Evolutionary conservation across 257 asterid genomes (phyloP).

Genomic region (Rubia yunnanensis): DNA sequence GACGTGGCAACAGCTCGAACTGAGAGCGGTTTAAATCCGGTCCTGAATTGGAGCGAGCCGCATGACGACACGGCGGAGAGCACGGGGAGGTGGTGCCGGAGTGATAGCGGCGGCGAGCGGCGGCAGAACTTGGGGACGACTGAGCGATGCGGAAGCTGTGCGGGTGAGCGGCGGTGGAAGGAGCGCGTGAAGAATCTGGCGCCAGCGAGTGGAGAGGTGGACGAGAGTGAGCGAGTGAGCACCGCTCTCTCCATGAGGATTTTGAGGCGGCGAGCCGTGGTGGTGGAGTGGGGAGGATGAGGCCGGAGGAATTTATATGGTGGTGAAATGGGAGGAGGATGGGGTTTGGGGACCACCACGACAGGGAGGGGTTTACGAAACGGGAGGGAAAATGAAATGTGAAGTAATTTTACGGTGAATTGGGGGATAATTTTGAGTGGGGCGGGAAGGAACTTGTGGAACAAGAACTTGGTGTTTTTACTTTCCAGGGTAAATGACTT

Average conservation of each 20-base stretch:
- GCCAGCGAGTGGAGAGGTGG: slow-evolving; percentile 46
- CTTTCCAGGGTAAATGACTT: background rate
- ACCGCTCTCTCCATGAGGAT: slow-evolving; percentile 70
- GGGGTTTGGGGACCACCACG: slow-evolving; percentile 3
- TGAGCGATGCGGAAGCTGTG: slow-evolving; percentile 49
- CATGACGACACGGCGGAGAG: slow-evolving; percentile 29
- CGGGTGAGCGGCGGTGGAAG: slow-evolving; percentile 23
- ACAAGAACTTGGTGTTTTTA: background rate
- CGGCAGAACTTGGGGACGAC: slow-evolving; percentile 28
- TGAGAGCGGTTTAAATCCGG: slow-evolving; percentile 42
- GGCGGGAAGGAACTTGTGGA: background rate
- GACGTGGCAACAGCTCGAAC: slow-evolving; percentile 72
- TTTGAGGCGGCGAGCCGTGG: background rate
- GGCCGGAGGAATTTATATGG: background rate
- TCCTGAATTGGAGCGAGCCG: slow-evolving; percentile 29
- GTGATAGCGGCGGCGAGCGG: slow-evolving; percentile 29
- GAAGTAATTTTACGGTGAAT: background rate
- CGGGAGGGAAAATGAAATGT: slow-evolving; percentile 10
- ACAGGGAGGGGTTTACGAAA: slow-evolving; percentile 15
- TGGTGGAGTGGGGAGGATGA: slow-evolving; percentile 6
- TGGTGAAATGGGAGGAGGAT: slow-evolving; percentile 4
- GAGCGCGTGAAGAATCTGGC: slow-evolving; percentile 62
- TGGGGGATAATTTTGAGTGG: background rate
- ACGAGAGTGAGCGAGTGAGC: slow-evolving; percentile 55
- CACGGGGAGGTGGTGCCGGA: slow-evolving; percentile 38